These are phyloP conservation scores for Wakefieldia striispora DNA, from an alignment of 768 basidiomycete genomes.

Conservation along the genomic window DNA sequence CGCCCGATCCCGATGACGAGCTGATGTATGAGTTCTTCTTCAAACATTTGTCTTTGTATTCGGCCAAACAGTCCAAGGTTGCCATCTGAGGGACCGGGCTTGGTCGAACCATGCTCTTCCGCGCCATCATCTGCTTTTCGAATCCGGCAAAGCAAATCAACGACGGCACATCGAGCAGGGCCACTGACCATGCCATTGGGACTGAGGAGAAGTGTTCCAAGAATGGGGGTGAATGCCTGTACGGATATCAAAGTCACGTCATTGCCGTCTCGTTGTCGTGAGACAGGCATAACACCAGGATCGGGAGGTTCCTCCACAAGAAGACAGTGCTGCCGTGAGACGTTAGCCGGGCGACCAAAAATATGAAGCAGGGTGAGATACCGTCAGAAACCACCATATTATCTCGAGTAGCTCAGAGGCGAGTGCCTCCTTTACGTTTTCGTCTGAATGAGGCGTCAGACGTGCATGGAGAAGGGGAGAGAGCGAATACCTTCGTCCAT, in stretches of 20 bases:
- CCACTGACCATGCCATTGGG: conserved; percentile 72
- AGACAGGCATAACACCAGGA: conserved; percentile 9
- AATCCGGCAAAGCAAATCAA: conserved; percentile 72
- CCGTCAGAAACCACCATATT: conserved; percentile 92
- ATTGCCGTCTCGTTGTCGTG: conserved; percentile 10
- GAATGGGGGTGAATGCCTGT: conserved; percentile 86
- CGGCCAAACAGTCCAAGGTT: conserved; percentile 48
- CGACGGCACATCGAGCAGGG: conserved; percentile 70
- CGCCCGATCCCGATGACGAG: conserved; percentile 89
- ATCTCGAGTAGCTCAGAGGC: conserved; percentile 75
- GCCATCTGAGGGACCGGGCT: conserved; percentile 29
- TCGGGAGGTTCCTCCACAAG: conserved; percentile 47
- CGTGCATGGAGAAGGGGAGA: neutral
- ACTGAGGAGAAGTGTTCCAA: conserved; percentile 85
- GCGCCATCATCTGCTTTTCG: conserved; percentile 59
- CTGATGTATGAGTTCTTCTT: conserved; percentile 78
- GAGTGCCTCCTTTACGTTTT: conserved; percentile 84
- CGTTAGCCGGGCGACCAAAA: conserved; percentile 1
- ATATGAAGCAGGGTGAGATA: conserved; percentile 25
- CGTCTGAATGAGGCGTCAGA: conserved; percentile 50
- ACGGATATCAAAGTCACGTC: conserved; percentile 58
- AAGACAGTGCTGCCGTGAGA: conserved; percentile 56
- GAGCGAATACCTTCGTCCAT: conserved; percentile 70
- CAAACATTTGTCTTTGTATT: conserved; percentile 62
- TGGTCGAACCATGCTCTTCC: conserved; percentile 35